Conservation (phyloP, 495 filamentous ascomycete genomes). For the Hyphodiscus hymeniophilus region DNA sequence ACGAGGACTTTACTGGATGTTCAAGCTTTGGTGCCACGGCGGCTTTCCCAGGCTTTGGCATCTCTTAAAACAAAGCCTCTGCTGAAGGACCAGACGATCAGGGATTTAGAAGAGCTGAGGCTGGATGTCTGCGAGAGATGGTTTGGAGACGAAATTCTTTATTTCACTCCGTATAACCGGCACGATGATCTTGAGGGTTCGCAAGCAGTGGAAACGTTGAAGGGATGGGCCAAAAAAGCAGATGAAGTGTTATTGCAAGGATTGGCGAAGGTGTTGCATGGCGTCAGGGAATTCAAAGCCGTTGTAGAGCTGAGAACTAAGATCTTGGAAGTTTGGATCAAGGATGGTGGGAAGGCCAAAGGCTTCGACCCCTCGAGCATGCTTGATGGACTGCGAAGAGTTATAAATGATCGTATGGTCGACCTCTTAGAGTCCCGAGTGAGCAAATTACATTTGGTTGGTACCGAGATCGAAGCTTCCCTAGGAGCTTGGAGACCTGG, state of each 20-base stretch:
- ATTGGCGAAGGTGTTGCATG: constrained; percentile 45
- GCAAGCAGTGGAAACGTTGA: constrained; percentile 57
- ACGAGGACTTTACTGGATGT: constrained; percentile 69
- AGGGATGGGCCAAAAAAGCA: constrained; percentile 66
- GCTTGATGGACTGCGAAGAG: constrained; percentile 56
- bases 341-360: constrained; percentile 38
- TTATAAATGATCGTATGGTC: constrained; percentile 57
- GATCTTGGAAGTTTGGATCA: constrained; percentile 68
- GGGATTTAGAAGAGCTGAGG: constrained; percentile 56
- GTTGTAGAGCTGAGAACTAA: constrained; percentile 62
- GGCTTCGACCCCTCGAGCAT: constrained; percentile 53
- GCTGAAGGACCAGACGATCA: constrained; percentile 59
- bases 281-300: constrained; percentile 51
- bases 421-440: constrained; percentile 51
- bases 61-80: constrained; percentile 62
- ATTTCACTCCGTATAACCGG: constrained; percentile 85
- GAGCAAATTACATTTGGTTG: constrained; percentile 47
- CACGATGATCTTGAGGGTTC: constrained; percentile 66
- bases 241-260: constrained; percentile 54
- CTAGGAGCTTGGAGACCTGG: constrained; percentile 44
- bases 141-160: constrained; percentile 75
- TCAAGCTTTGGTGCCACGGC: constrained; percentile 62
- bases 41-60: constrained; percentile 60
- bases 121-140: constrained; percentile 77
- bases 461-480: constrained; percentile 43